Evolutionary conservation across 345 rosid species (phyloP), one percentile per base, ranked within the genome.

Genomic region (Syzygium oleosum): DNA sequence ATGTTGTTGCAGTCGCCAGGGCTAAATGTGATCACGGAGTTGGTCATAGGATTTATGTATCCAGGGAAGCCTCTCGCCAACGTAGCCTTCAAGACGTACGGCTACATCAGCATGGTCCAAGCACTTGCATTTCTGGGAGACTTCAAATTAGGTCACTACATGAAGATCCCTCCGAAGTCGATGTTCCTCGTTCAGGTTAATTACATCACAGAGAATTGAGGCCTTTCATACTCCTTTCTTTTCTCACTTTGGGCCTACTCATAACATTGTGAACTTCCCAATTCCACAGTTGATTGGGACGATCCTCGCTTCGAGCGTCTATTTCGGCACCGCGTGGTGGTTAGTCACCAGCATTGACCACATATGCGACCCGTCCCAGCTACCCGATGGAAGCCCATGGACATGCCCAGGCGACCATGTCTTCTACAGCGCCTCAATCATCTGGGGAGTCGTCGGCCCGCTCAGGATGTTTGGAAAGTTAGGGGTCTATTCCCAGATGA

Each of bases 361-460:
- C 93, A 96, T 97, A 65, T 97, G 99, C 86, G 79, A 93, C 52
- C 46, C 91, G 2, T 92, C 90, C 10, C 80, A 88, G 80, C 92
- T 97, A 51, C 97, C 96, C 0, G 91, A 88, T 16, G 96, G 96
- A 34, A 96, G 98, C 89, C 96, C 96, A 2, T 96, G 98, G 98
- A 95, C 97, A 52, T 95, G 98, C 86, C 97, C 95, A 2, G 85
- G 92, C 2, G 92, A 91, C 78, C 94, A 91, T 31, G 95, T 94
- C 12, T 97, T 97, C 92, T 96, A 94, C 95, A 93, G 88, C 85
- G 96, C 98, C 53, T 97, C 98, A 1, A 94, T 97, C 92, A 94
- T 94, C 34, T 97, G 95, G 98, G 97, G 98, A 84, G 95, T 97
- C 7, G 92, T 96, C 34, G 94, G 97, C n/a, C 97, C 95, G 2